Evolutionary conservation across 345 rosid species (phyloP).

Genomic region (Sonneratia alba): DNA sequence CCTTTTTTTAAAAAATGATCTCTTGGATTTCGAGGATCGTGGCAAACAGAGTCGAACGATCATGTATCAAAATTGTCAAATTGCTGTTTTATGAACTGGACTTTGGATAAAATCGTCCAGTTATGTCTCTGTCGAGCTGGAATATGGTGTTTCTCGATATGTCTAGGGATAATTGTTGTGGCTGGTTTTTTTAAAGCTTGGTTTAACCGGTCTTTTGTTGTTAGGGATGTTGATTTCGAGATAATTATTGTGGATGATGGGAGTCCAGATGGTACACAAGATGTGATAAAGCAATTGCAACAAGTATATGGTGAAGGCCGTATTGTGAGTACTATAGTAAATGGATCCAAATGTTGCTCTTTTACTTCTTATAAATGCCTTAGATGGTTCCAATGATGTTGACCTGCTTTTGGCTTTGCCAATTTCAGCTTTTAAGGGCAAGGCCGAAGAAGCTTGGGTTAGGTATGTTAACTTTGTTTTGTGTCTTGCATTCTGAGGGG

Average conservation of each 20-base stretch:
- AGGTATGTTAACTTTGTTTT: conserved; percentile 32
- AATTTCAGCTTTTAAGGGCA: conserved; percentile 67
- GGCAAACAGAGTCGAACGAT: background rate
- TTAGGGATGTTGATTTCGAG: conserved; percentile 58
- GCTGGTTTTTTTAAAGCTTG: background rate
- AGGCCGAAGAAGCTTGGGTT: conserved; percentile 88
- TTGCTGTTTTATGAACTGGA: background rate
- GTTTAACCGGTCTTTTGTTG: background rate
- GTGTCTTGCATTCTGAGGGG: background rate
- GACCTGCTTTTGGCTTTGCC: conserved; percentile 9
- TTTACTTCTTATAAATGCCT: background rate
- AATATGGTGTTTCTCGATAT: background rate
- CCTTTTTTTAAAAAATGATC: too few species aligned
- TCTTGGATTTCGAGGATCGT: background rate
- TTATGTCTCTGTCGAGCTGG: background rate
- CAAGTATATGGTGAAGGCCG: conserved; percentile 69
- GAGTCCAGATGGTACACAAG: conserved; percentile 97
- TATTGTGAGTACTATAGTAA: conserved; percentile 35
- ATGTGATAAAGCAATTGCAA: conserved; percentile 71
- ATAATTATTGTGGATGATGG: conserved; percentile 92
- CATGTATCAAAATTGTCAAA: background rate
- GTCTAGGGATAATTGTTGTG: background rate
- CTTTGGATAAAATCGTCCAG: background rate
- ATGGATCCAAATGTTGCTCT: background rate
- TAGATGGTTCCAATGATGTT: background rate